Conservation (phyloP, 306 rosid genomes). For the Sindora glabra region DNA sequence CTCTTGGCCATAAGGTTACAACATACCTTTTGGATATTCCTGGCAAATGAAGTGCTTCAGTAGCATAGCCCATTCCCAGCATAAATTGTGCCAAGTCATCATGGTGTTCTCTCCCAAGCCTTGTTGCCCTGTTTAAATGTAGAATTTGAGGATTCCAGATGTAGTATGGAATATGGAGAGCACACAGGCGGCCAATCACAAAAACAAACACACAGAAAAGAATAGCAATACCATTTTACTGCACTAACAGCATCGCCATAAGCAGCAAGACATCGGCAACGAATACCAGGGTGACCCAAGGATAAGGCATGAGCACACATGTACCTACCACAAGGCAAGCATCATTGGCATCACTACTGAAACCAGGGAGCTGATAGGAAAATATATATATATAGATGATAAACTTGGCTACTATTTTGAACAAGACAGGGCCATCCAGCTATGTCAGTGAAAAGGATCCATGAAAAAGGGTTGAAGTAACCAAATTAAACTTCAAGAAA, state of each 20-base stretch:
- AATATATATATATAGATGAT: no score
- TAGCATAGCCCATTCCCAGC: constrained; percentile 99
- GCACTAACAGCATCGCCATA: constrained; percentile 99
- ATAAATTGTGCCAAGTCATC: constrained; percentile 96
- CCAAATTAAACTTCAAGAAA: no score
- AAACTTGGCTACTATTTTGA: constrained; percentile 1
- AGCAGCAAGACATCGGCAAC: constrained; percentile 98
- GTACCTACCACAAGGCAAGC: constrained; percentile 49
- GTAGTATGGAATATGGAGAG: background rate
- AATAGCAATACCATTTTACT: constrained; percentile 68
- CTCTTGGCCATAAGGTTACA: constrained; percentile 11
- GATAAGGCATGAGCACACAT: constrained; percentile 98
- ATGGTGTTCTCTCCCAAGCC: constrained; percentile 97
- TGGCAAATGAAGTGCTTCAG: constrained; percentile 94
- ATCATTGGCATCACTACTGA: constrained; percentile 15
- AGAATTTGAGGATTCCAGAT: constrained; percentile 15
- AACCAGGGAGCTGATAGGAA: background rate
- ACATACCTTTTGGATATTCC: constrained; percentile 93
- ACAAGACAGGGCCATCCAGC: background rate
- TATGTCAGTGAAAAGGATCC: background rate
- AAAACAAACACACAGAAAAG: constrained; percentile 1
- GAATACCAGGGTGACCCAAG: constrained; percentile 93
- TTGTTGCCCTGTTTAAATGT: constrained; percentile 79
- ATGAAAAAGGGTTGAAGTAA: no score
- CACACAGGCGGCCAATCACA: no score